Base-by-base conservation (phyloP, 2,329 filamentous ascomycete species). In the Helotiales sp. region DNA sequence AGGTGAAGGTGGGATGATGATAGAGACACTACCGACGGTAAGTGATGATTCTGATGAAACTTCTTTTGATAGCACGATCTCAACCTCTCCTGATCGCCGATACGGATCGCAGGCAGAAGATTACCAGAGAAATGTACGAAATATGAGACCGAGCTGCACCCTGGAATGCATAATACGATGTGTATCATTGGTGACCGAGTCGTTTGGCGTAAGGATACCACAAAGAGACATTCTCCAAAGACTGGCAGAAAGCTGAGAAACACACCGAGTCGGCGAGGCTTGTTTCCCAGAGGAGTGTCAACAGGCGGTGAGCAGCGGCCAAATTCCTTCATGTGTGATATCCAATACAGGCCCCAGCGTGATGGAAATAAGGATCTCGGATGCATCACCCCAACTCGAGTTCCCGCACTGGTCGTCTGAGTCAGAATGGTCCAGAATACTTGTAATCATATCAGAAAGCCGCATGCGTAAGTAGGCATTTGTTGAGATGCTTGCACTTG, bases 161-260 rank as follows among this genome's bases (percentile, higher is more conserved):
- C n/a, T n/a, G n/a, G n/a, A 49, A 48, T 50, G 52, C 29, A 49
- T 55, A 31, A 38, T 29, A 22, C 22, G 47, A 33, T 33, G 8
- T 51, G 27, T 55, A 36, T 51, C 54, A 55, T 42, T 38, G 10
- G 15, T n/a, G 10, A 24, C 25, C 31, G 46, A 48, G 46, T 48
- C 44, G 30, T 19, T 38, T 31, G 8, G 31, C 22, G n/a, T 24
- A 27, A 44, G 36, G 22, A 7, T 40, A 25, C 30, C n/a, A n/a
- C 29, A 34, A 34, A 53, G 12, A 31, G 25, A 9, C 36, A 52
- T 29, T 44, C 34, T 44, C 19, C 25, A 52, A 34, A 19, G 29
- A 42, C 53, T 33, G 55, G 51, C 50, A 53, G 56, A n/a, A n/a
- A n/a, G n/a, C n/a, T n/a, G n/a, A n/a, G n/a, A 58, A 58, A 55